These are phyloP conservation scores for Lentinula novae-zelandiae DNA, from an alignment of 1,284 basidiomycete species.

Conservation along the genomic window DNA sequence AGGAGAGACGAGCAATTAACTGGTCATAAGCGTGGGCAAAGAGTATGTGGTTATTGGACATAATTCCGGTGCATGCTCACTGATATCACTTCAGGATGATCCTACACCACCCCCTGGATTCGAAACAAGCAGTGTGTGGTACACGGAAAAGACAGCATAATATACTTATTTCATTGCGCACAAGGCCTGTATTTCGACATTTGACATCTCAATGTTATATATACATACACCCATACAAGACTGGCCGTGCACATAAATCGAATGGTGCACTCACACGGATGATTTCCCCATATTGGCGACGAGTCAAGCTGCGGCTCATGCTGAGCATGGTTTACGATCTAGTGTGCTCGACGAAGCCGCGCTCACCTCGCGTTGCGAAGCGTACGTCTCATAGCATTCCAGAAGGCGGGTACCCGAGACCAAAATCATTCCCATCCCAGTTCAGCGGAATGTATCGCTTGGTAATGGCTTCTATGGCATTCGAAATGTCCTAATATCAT, in stretches of 20 bases:
- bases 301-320: too few relatives aligned
- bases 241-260: too few relatives aligned
- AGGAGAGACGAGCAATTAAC: conserved; percentile 84
- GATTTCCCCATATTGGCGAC: background rate
- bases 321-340: too few relatives aligned
- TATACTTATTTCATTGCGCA: background rate
- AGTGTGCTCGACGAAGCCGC: too few relatives aligned
- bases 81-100: conserved; percentile 52
- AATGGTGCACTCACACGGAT: too few relatives aligned
- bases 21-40: conserved; percentile 83
- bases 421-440: too few relatives aligned
- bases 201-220: background rate
- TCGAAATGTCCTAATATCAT: too few relatives aligned
- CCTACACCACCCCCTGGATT: conserved; percentile 71
- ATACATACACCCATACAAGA: background rate
- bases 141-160: conserved; percentile 46
- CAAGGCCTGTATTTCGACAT: background rate
- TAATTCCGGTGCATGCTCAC: background rate
- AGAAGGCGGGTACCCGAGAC: too few relatives aligned
- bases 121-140: conserved; percentile 77
- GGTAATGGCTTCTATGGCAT: too few relatives aligned
- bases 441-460: too few relatives aligned
- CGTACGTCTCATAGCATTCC: too few relatives aligned
- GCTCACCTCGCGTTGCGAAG: too few relatives aligned
- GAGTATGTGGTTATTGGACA: conserved; percentile 46